Evolutionary conservation across 2,329 filamentous ascomycete genomes (phyloP).

Genomic region (Ilyonectria robusta): DNA sequence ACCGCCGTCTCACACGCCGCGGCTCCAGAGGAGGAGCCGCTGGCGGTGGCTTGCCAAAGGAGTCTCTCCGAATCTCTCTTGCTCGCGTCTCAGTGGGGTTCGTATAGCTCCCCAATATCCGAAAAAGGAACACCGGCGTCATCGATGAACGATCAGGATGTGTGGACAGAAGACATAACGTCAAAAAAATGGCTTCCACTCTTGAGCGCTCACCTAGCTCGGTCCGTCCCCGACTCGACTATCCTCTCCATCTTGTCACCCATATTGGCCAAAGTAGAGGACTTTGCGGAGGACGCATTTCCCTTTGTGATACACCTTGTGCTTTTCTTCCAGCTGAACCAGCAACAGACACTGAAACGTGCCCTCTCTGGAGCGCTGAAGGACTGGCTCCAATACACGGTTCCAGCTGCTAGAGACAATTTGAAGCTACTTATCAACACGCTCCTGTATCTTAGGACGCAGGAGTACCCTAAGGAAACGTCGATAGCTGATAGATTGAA

Average conservation of each 20-base stretch:
- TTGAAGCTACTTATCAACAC: slow-evolving; percentile 81
- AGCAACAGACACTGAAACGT: slow-evolving; percentile 71
- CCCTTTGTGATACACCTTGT: slow-evolving; percentile 90
- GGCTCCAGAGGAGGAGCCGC: slow-evolving; percentile 60
- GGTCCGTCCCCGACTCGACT: slow-evolving; percentile 72
- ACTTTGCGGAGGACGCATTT: slow-evolving; percentile 81
- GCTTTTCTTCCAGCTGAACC: slow-evolving; percentile 76
- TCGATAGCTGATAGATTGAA: slow-evolving; percentile 83
- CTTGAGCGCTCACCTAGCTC: slow-evolving; percentile 73
- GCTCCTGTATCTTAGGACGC: slow-evolving; percentile 90
- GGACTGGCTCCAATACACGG: slow-evolving; percentile 69
- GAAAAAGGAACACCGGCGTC: slow-evolving; percentile 53
- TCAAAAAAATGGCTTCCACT: slow-evolving; percentile 71
- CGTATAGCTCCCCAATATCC: slow-evolving; percentile 69
- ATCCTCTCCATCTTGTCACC: slow-evolving; percentile 78
- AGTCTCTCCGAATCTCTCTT: slow-evolving; percentile 67
- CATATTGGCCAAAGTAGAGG: slow-evolving; percentile 75
- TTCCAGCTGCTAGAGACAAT: slow-evolving; percentile 68
- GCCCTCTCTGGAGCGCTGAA: slow-evolving; percentile 76
- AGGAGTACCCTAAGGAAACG: slow-evolving; percentile 79
- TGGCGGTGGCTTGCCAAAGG: slow-evolving; percentile 66
- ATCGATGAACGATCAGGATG: slow-evolving; percentile 36
- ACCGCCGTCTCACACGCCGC: slow-evolving; percentile 68
- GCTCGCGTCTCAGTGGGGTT: slow-evolving; percentile 69
- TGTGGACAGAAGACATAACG: slow-evolving; percentile 58